These are phyloP conservation scores for Chaetomiaceae sp. DNA, from an alignment of 2,329 filamentous ascomycete species.

Conservation along the genomic window DNA sequence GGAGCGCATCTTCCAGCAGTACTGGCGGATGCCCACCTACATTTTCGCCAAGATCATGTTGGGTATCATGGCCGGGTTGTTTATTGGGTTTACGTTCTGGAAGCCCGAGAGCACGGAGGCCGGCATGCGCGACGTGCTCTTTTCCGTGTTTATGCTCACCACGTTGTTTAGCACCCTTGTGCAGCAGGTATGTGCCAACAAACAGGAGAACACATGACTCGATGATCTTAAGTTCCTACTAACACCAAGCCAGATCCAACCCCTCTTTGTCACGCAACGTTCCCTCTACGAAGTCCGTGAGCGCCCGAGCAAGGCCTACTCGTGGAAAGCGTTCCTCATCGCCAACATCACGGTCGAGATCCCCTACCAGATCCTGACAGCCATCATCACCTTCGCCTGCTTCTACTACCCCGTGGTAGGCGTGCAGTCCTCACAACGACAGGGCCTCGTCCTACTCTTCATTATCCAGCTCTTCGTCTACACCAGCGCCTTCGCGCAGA, in stretches of 20 bases:
- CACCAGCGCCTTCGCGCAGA: constrained; percentile 66
- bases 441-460: constrained; percentile 62
- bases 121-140: constrained; percentile 71
- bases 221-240: too few relatives aligned
- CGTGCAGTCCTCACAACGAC: constrained; percentile 46
- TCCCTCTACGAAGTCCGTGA: constrained; percentile 74
- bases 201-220: too few relatives aligned
- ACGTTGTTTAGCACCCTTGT: constrained; percentile 69
- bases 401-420: constrained; percentile 65
- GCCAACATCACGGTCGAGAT: constrained; percentile 69
- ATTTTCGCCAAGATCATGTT: constrained; percentile 68
- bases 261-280: constrained; percentile 69
- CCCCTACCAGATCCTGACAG: constrained; percentile 63
- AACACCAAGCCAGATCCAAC: constrained; percentile 53
- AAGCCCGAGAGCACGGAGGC: constrained; percentile 49
- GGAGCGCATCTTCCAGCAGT: constrained; percentile 70
- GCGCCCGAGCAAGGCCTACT: constrained; percentile 68
- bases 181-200: constrained; percentile 52
- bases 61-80: constrained; percentile 56
- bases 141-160: constrained; percentile 69
- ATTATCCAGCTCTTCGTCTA: constrained; percentile 65
- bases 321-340: constrained; percentile 68
- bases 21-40: constrained; percentile 76
- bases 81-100: constrained; percentile 73
- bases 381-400: constrained; percentile 56